Conservation (phyloP, 2,329 filamentous ascomycete species). For the Fusarium solani-melongenae region DNA sequence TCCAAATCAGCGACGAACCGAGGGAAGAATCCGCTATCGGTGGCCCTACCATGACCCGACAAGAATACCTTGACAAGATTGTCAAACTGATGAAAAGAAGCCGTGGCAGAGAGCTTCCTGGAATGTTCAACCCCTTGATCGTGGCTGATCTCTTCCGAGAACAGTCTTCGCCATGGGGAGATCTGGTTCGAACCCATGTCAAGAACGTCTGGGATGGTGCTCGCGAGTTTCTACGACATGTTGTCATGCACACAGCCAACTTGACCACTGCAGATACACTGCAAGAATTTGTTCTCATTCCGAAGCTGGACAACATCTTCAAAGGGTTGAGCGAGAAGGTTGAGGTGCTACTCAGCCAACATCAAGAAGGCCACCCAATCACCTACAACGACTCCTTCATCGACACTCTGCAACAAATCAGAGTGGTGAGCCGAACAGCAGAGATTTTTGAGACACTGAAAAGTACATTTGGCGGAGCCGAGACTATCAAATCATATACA, state of each 20-base stretch:
- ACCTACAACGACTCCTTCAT: constrained; percentile 64
- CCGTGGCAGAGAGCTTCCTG: constrained; percentile 65
- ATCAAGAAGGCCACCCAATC: constrained; percentile 58
- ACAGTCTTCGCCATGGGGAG: constrained; percentile 66
- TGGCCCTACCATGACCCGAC: constrained; percentile 3
- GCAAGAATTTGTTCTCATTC: constrained; percentile 22
- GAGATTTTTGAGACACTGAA: background rate
- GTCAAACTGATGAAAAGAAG: constrained; percentile 31
- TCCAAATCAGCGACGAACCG: constrained; percentile 41
- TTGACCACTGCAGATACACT: constrained; percentile 22
- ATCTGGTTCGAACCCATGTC: constrained; percentile 50
- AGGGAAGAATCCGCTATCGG: background rate
- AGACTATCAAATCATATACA: background rate
- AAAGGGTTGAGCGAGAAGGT: constrained; percentile 53
- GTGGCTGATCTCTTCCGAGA: constrained; percentile 69
- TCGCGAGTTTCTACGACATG: background rate
- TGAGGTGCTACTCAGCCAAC: constrained; percentile 56
- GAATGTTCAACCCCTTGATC: constrained; percentile 69
- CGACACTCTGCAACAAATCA: constrained; percentile 49
- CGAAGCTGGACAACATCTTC: constrained; percentile 30
- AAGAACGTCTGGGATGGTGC: constrained; percentile 25
- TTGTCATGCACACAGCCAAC: constrained; percentile 27
- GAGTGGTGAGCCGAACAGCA: constrained; percentile 4
- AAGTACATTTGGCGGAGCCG: fast-evolving
- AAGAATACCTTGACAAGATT: constrained; percentile 37